Evolutionary conservation across 495 filamentous ascomycete species (phyloP), one percentile per base, ranked within the genome.

Genomic region (Daldinia bambusicola): DNA sequence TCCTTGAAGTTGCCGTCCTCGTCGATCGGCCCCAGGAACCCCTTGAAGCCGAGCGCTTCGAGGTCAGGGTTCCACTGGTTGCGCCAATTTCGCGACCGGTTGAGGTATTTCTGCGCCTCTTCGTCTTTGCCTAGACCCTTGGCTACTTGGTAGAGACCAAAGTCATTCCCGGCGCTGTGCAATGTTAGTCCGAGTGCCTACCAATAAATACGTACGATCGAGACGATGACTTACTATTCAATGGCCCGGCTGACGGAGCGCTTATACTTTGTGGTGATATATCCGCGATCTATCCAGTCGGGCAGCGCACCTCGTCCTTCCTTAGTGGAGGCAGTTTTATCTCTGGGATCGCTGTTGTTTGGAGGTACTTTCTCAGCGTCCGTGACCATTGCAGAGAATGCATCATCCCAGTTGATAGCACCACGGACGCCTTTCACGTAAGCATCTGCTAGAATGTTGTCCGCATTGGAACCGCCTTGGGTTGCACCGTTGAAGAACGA

Each of bases 391-490:
- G 91, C 90, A 34, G 79, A 75, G 68, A 89, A 92, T 8, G 86
- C 90, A 58, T 88, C 89, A n/a, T 83, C 78, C 90, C 91, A 93
- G 73, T 93, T 83, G 8, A 93, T 79, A n/a, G 76, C 80, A 3
- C 77, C 80, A 10, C 86, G 81, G 20, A 93, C 86, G 1, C 90
- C 89, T 64, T 93, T 93, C 37, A 93, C 86, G 67, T 89, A 93
- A 1, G 90, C 90, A 71, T 93, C 91, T 0, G 90, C 91, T 26
- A 93, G 84, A 7, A 93, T 82, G 66, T 90, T 92, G 75, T 93
- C 91, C 1, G 87, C 87, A 67, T 92, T 92, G 6, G 87, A 91
- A 7, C 91, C 91, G 6, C 90, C 91, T 70, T 93, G 91, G 1
- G 84, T 85, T 12, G 86, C 83, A 51, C 91, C 91, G 66, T 92